These are phyloP conservation scores for Neofusicoccum umdonicola DNA, from an alignment of 2,329 filamentous ascomycete genomes.

Conservation along the genomic window DNA sequence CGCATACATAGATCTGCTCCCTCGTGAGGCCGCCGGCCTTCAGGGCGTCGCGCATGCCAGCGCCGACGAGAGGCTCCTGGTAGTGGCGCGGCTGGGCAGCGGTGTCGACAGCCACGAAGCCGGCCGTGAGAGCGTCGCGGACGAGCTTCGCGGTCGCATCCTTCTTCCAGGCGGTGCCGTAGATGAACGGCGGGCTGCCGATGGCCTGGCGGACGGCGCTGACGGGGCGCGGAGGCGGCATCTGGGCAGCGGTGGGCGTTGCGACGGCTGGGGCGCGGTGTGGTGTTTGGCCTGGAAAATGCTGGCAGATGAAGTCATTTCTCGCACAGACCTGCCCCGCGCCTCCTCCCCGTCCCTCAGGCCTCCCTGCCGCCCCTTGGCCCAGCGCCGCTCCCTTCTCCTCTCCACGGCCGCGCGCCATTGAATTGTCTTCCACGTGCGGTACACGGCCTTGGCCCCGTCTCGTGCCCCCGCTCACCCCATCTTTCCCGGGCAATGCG, in stretches of 20 bases:
- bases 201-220: conserved; percentile 7
- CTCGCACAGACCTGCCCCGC: conserved; percentile 1
- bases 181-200: conserved; percentile 54
- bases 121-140: conserved; percentile 62
- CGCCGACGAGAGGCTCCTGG: conserved; percentile 67
- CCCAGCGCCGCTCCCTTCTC: not conserved
- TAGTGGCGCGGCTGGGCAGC: conserved; percentile 79
- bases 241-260: not conserved
- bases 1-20: conserved; percentile 61
- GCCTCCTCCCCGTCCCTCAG: not conserved
- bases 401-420: conserved; percentile 1
- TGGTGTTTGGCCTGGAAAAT: not conserved
- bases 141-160: conserved; percentile 66
- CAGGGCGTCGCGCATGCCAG: conserved; percentile 63
- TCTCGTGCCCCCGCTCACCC: not conserved
- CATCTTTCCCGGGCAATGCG: not conserved
- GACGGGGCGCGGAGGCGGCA: not conserved
- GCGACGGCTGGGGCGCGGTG: not conserved
- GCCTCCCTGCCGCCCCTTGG: not conserved
- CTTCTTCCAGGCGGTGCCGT: conserved; percentile 87
- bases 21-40: conserved; percentile 57
- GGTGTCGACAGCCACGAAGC: conserved; percentile 74
- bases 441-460: not conserved
- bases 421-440: conserved; percentile 2
- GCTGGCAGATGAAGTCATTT: conserved; percentile 9